Base-by-base conservation (phyloP, 768 basidiomycete species). In the Suillus variegatus region DNA sequence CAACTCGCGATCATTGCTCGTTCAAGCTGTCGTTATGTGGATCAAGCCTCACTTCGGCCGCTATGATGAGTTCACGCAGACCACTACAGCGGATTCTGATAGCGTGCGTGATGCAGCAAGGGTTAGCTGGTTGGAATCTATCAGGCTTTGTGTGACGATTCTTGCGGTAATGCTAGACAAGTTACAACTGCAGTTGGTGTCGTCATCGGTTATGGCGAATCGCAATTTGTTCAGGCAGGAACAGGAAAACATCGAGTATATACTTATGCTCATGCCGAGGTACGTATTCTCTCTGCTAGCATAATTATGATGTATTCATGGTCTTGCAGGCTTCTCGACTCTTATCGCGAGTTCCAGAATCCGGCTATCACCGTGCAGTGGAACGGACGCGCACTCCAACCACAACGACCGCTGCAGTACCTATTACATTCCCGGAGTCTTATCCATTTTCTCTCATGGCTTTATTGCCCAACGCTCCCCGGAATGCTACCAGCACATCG, bases 41-140 rank as follows among this genome's bases (percentile, higher is more conserved):
- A 90, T 99, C 69, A 97, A 95, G 74, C 94, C 96, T 2, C 90
- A 96, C 75, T 93, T 99, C 71, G 96, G 96, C 32, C 86, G 87
- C 36, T 98, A 91, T 72, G 95, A 98, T 68, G 95, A 96, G 76
- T 91, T 87, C 69, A 73, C 82, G 22, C 85, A 88, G 67, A 84
- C 84, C 14, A 82, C 84, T 63, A 77, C 85, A 2, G 87, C 82
- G 63, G 95, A 96, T 67, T 79, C 86, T 3, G 92, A 95, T 66
- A 76, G 72, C 44, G 82, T 80, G 22, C 83, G 86, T 54, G 94
- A 97, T 73, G 80, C 84, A 10, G 89, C 91, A n/a, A 85, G 92
- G 10, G 84, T 97, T 32, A 84, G 82, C 61, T 98, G 96, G 96
- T 73, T 99, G 67, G 96, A 99, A 76, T 89, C 88, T 67, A 90